Evolutionary conservation across 768 basidiomycete genomes (phyloP).

Genomic region (Solioccasus polychromus): DNA sequence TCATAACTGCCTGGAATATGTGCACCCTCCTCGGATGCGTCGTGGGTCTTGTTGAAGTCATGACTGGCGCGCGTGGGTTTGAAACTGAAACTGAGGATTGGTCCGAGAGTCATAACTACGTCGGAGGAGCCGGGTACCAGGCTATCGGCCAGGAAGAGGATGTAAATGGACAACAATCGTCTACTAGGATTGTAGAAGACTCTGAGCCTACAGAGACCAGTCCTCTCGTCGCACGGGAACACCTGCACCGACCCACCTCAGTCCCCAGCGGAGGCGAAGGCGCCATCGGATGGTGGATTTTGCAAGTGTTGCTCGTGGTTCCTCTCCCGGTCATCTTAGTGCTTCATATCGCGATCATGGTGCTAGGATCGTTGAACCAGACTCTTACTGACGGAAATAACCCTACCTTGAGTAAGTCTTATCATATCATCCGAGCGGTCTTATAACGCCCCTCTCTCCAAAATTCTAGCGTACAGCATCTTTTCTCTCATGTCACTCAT

Average conservation of each 20-base stretch:
- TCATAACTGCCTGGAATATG: constrained; percentile 54
- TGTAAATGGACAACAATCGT: constrained; percentile 9
- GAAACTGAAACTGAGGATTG: constrained; percentile 5
- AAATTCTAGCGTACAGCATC: constrained; percentile 45
- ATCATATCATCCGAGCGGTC: neutral
- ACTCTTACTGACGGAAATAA: constrained; percentile 62
- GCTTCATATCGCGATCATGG: constrained; percentile 46
- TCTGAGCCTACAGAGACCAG: constrained; percentile 53
- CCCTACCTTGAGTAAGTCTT: constrained; percentile 46
- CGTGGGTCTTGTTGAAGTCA: constrained; percentile 37
- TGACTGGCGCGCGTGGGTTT: constrained; percentile 15
- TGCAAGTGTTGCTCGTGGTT: constrained; percentile 54
- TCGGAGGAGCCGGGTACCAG: constrained; percentile 24
- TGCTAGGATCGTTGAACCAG: no score
- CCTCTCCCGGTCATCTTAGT: constrained; percentile 53
- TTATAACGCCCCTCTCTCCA: neutral
- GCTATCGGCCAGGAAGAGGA: constrained; percentile 22
- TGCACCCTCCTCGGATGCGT: constrained; percentile 42
- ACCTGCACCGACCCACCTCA: constrained; percentile 3
- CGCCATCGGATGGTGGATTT: constrained; percentile 51
- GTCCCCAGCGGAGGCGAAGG: constrained; percentile 12
- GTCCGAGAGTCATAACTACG: constrained; percentile 7
- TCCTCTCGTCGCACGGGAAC: constrained; percentile 45
- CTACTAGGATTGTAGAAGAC: constrained; percentile 31
- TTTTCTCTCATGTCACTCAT: constrained; percentile 47